Percentiles rank a stretch among this genome's conserved stretches.
Evolutionary conservation across 2,329 filamentous ascomycete genomes (phyloP).

Genomic region (Sclerotinia borealis): DNA sequence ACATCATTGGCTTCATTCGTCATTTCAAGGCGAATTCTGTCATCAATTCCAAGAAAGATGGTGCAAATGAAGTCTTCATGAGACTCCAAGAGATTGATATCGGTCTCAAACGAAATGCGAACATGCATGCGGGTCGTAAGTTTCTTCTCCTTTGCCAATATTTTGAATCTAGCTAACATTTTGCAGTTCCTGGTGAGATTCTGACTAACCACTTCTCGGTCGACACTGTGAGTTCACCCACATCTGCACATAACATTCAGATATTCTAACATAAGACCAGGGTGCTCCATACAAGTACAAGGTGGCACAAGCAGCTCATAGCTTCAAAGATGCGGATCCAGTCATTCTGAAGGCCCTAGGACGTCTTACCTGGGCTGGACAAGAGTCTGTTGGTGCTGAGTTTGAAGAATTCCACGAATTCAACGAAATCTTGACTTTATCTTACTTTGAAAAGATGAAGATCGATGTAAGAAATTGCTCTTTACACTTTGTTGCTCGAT

Average conservation of each 20-base stretch:
- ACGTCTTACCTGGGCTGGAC: slow-evolving; percentile 52
- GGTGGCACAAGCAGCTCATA: slow-evolving; percentile 45
- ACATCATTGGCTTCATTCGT: slow-evolving; percentile 44
- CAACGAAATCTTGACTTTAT: slow-evolving; percentile 53
- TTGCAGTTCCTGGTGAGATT: slow-evolving; percentile 35
- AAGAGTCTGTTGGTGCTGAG: slow-evolving; percentile 33
- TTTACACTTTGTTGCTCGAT: no score
- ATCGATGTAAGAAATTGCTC: slow-evolving; percentile 53
- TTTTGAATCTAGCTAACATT: slow-evolving; percentile 24
- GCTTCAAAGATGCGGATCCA: slow-evolving; percentile 46
- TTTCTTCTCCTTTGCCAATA: slow-evolving; percentile 11
- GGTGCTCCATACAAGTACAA: slow-evolving; percentile 64
- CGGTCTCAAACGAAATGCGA: slow-evolving; percentile 40
- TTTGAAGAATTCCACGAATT: slow-evolving; percentile 38
- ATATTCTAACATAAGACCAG: slow-evolving; percentile 29
- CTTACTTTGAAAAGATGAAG: slow-evolving; percentile 52
- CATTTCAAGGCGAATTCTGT: slow-evolving; percentile 51
- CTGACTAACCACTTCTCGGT: slow-evolving; percentile 47
- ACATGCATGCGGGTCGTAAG: slow-evolving; percentile 36
- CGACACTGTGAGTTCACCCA: slow-evolving; percentile 41
- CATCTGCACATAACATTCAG: background rate
- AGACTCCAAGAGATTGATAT: slow-evolving; percentile 41
- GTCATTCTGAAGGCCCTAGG: slow-evolving; percentile 45
- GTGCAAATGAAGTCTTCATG: slow-evolving; percentile 56
- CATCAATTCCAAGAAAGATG: slow-evolving; percentile 45